phyloP scores from a whole-genome alignment of 2,329 filamentous ascomycete species.

The Phoma sp. region DNA sequence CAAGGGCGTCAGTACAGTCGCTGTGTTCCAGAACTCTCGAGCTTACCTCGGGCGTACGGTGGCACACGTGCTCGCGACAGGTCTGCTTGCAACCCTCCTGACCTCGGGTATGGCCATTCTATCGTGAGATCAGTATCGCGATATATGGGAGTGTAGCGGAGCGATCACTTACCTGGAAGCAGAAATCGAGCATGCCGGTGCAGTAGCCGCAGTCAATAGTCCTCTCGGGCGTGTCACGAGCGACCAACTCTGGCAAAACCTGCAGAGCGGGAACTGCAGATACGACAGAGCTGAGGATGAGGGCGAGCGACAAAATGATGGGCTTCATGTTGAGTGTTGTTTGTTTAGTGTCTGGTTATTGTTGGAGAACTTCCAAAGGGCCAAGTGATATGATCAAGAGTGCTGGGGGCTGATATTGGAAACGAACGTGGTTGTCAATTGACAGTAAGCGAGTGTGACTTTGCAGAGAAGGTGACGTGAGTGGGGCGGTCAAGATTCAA shows the following conservation, averaged over 20 bases:
- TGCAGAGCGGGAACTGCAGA: background rate
- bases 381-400: background rate
- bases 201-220: slow-evolving; percentile 16
- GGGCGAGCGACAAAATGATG: background rate
- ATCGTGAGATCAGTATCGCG: background rate
- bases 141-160: too few relatives aligned
- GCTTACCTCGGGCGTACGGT: slow-evolving; percentile 13
- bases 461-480: background rate
- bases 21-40: background rate
- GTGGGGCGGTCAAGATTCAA: background rate
- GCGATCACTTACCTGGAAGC: background rate
- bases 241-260: background rate
- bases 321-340: background rate
- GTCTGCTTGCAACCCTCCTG: slow-evolving; percentile 17
- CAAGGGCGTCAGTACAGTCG: background rate
- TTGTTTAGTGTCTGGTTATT: background rate
- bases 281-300: background rate
- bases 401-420: background rate
- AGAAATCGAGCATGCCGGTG: slow-evolving; percentile 10
- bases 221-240: background rate
- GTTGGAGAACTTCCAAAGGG: background rate
- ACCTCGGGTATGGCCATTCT: slow-evolving; percentile 15
- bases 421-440: background rate
- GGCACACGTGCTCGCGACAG: slow-evolving; percentile 18
- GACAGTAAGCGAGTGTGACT: slow-evolving; percentile 1